Conservation (phyloP, 139 green algal genomes). For the Picocystis salinarum region DNA sequence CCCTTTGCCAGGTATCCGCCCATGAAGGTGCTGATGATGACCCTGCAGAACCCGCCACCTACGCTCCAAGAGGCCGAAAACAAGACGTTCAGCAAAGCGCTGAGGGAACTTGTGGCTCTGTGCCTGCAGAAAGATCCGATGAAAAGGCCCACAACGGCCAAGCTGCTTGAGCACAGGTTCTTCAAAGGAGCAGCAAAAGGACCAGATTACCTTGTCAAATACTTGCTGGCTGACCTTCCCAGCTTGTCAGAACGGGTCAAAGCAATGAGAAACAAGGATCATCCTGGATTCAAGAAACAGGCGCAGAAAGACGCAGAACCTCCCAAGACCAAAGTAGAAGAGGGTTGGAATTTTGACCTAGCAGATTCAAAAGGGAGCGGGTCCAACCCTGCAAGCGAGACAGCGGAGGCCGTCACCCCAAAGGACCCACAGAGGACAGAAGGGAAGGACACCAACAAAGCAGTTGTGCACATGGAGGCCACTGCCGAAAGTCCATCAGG, state of each 20-base stretch:
- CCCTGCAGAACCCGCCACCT: conserved; percentile 87
- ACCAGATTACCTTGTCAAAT: conserved; percentile 46
- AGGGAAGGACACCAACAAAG: too few species aligned
- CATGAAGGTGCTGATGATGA: conserved; percentile 95
- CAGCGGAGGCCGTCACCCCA: too few species aligned
- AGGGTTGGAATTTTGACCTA: too few species aligned
- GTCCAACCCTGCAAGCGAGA: too few species aligned
- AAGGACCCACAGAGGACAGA: too few species aligned
- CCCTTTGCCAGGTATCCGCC: conserved; percentile 96
- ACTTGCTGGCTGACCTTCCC: conserved; percentile 62
- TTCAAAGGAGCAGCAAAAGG: conserved; percentile 64
- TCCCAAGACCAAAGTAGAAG: too few species aligned
- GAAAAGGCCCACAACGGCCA: conserved; percentile 63
- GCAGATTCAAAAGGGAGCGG: too few species aligned
- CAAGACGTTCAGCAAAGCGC: conserved; percentile 61
- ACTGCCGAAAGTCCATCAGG: too few species aligned
- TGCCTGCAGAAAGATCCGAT: conserved; percentile 90
- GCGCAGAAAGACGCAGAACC: too few species aligned
- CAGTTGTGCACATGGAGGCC: too few species aligned
- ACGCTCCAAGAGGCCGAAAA: conserved; percentile 54
- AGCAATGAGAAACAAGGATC: conserved; percentile 33
- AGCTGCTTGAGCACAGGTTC: conserved; percentile 94
- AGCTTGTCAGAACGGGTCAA: conserved; percentile 60
- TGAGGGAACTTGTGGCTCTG: conserved; percentile 79
- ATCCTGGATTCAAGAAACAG: neutral